These are phyloP conservation scores for Fusarium nodosum DNA, from an alignment of 2,329 filamentous ascomycete genomes.

Conservation along the genomic window DNA sequence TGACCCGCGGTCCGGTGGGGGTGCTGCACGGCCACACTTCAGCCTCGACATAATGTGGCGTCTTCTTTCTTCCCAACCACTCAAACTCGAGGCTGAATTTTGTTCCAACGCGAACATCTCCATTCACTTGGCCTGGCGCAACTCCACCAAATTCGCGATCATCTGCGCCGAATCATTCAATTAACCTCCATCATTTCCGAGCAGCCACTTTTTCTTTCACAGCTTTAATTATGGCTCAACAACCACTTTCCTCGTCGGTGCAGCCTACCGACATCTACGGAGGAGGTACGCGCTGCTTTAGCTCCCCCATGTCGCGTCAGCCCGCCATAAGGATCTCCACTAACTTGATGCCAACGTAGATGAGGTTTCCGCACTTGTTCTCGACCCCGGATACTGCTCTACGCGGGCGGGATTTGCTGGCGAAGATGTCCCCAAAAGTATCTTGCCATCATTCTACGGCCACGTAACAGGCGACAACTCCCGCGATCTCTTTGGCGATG, in stretches of 20 bases:
- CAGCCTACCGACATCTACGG: slow-evolving; percentile 74
- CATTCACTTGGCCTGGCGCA: slow-evolving; percentile 42
- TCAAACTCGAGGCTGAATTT: slow-evolving; percentile 52
- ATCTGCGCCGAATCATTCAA: slow-evolving; percentile 48
- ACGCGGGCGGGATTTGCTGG: slow-evolving; percentile 96
- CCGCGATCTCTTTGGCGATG: slow-evolving; percentile 85
- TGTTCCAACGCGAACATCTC: slow-evolving; percentile 51
- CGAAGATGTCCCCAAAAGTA: slow-evolving; percentile 95
- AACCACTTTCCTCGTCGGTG: slow-evolving; percentile 67
- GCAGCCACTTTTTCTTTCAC: slow-evolving; percentile 13
- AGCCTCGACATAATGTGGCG: slow-evolving; percentile 37
- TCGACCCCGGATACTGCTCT: slow-evolving; percentile 92
- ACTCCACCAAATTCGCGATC: slow-evolving; percentile 46
- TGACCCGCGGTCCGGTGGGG: slow-evolving; percentile 35
- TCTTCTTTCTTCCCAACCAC: slow-evolving; percentile 43
- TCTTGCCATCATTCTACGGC: slow-evolving; percentile 92
- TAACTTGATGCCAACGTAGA: slow-evolving; percentile 67
- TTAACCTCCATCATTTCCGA: slow-evolving; percentile 39
- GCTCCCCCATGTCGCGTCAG: slow-evolving; percentile 39
- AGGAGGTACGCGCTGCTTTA: slow-evolving; percentile 63
- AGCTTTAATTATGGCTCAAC: slow-evolving; percentile 64
- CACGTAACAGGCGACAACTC: slow-evolving; percentile 62
- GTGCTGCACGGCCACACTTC: slow-evolving; percentile 11
- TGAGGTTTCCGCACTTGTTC: slow-evolving; percentile 96
- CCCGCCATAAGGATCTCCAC: slow-evolving; percentile 28